phyloP scores from a whole-genome alignment of 441 rosid species.

The Pelargonium citronellum region DNA sequence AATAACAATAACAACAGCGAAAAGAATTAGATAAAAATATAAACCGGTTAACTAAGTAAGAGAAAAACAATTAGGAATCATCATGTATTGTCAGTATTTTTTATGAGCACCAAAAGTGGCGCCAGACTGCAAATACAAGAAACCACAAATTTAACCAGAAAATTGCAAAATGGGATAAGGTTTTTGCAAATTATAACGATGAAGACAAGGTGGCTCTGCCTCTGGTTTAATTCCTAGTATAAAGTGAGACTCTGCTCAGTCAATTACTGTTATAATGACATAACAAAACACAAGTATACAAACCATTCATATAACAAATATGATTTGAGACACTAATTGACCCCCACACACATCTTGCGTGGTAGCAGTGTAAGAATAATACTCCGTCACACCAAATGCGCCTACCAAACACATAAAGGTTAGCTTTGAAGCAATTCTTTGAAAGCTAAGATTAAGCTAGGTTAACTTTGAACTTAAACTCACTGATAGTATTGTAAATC shows the following conservation, averaged over 20 bases:
- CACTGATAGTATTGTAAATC: not conserved
- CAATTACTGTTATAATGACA: not conserved
- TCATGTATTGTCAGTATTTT: not conserved
- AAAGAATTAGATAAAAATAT: not conserved
- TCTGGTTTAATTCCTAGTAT: not conserved
- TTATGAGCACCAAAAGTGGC: not conserved
- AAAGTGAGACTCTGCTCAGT: not conserved
- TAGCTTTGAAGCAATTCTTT: not conserved
- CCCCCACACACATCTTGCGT: not conserved
- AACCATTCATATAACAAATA: not conserved
- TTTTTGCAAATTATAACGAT: not conserved
- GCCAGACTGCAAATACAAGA: not conserved
- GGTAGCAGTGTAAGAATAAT: not conserved
- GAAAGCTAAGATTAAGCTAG: not conserved
- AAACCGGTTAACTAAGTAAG: no score
- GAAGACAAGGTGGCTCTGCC: conserved; percentile 2
- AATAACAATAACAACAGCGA: not conserved
- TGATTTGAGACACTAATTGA: not conserved
- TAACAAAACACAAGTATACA: no score
- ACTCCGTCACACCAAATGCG: not conserved
- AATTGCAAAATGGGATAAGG: not conserved
- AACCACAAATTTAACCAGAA: no score
- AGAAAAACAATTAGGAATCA: not conserved
- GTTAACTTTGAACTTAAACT: not conserved
- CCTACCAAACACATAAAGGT: not conserved